These are phyloP conservation scores for Apiospora saccharicola DNA, from an alignment of 2,329 filamentous ascomycete species.

Conservation along the genomic window DNA sequence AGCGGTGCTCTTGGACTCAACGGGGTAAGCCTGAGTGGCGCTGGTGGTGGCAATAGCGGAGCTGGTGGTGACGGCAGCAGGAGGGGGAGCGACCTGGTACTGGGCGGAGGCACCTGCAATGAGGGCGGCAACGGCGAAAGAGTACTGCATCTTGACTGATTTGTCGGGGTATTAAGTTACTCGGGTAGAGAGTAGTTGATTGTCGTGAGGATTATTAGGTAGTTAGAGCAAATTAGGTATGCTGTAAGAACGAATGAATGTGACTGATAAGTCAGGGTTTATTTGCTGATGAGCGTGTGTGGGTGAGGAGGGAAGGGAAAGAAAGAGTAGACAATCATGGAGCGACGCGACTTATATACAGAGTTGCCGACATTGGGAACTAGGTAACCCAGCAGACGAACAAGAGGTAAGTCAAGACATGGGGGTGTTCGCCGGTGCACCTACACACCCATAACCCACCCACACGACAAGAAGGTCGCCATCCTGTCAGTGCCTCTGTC, in stretches of 20 bases:
- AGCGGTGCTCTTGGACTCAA: constrained; percentile 23
- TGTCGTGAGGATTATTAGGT: constrained; percentile 43
- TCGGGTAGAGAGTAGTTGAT: constrained; percentile 39
- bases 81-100: constrained; percentile 28
- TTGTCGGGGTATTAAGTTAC: constrained; percentile 51
- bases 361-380: constrained; percentile 28
- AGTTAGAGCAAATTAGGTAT: constrained; percentile 40
- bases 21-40: constrained; percentile 28
- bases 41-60: constrained; percentile 29
- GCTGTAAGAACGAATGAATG: constrained; percentile 62
- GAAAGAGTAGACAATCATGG: constrained; percentile 47
- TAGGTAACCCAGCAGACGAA: too few species aligned
- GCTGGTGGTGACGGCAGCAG: constrained; percentile 21
- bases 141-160: constrained; percentile 72
- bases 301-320: constrained; percentile 54
- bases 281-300: constrained; percentile 55
- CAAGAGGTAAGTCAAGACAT: constrained; percentile 4
- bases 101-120: constrained; percentile 51
- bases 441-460: background rate
- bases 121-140: constrained; percentile 61
- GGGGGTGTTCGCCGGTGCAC: constrained; percentile 5
- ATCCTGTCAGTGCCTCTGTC: constrained; percentile 14
- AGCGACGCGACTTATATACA: constrained; percentile 58
- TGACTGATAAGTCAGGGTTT: constrained; percentile 63
- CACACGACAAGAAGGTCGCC: background rate